Percentiles rank a stretch among this genome's conserved stretches.
These are phyloP conservation scores for Berberis thunbergii DNA, from an alignment of 164 flowering plant species.

Conservation along the genomic window DNA sequence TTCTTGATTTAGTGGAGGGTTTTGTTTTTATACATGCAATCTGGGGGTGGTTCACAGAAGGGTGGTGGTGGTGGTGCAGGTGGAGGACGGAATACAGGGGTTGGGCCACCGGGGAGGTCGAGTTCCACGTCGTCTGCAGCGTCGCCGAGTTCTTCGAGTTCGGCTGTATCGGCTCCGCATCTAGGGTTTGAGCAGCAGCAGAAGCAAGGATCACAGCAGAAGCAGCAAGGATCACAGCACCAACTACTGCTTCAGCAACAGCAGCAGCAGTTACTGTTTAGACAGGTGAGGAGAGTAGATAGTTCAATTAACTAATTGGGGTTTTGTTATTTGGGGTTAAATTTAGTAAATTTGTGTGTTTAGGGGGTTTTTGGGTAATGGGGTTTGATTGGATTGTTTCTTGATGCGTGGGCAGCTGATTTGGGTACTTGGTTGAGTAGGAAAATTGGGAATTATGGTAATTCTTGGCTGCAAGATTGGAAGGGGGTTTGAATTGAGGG, in stretches of 20 bases:
- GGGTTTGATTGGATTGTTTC: background rate
- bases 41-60: conserved; percentile 44
- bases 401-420: background rate
- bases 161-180: conserved; percentile 66
- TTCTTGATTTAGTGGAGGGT: conserved; percentile 3
- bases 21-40: conserved; percentile 43
- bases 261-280: conserved; percentile 21
- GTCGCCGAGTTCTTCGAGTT: conserved; percentile 72
- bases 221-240: conserved; percentile 16
- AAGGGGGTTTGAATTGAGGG: no score
- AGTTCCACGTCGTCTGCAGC: conserved; percentile 45
- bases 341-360: background rate
- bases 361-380: no score
- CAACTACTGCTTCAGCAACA: conserved; percentile 15
- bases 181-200: conserved; percentile 57
- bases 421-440: background rate
- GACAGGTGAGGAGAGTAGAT: conserved; percentile 16
- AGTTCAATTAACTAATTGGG: background rate
- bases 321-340: background rate
- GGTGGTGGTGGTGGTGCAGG: conserved; percentile 25
- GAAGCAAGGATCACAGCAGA: conserved; percentile 42
- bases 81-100: conserved; percentile 33
- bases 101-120: conserved; percentile 41
- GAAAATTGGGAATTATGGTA: no score
- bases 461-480: no score